Percentiles rank a stretch among this genome's conserved stretches.
These are phyloP conservation scores for Phaeosphaeria sp. DNA, from an alignment of 2,329 filamentous ascomycete genomes.

Conservation along the genomic window DNA sequence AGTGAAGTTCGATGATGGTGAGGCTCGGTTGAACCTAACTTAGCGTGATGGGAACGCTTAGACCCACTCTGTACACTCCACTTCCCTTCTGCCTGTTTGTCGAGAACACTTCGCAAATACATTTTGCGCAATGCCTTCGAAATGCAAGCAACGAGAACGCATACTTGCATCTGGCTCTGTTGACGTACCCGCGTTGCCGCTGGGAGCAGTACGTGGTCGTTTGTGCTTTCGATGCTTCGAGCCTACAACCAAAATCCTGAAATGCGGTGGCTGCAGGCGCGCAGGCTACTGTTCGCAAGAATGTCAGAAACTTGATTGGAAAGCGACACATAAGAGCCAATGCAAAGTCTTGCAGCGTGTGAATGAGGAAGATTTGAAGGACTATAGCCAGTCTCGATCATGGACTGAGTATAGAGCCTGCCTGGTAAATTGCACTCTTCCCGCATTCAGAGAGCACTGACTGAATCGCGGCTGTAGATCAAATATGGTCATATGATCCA, in stretches of 20 bases:
- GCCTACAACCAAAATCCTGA: slow-evolving; percentile 17
- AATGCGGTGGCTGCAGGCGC: slow-evolving; percentile 20
- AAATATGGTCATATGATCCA: slow-evolving; percentile 14
- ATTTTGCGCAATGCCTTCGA: slow-evolving; percentile 16
- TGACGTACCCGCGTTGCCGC: slow-evolving; percentile 19
- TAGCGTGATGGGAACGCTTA: not conserved
- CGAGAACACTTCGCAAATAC: not conserved
- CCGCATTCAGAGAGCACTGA: not conserved
- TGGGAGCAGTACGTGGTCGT: slow-evolving; percentile 21
- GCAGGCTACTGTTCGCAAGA: slow-evolving; percentile 26
- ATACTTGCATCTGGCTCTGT: slow-evolving; percentile 15
- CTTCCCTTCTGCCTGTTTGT: not conserved
- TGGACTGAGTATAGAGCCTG: slow-evolving; percentile 19
- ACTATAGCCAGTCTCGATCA: slow-evolving; percentile 16
- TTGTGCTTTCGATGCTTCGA: slow-evolving; percentile 27
- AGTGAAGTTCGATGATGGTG: not conserved
- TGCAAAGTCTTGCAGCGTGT: slow-evolving; percentile 23
- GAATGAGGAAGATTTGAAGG: slow-evolving; percentile 19
- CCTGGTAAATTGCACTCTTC: slow-evolving; percentile 5
- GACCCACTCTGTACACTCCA: not conserved
- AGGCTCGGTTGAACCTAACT: not conserved
- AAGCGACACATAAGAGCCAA: slow-evolving; percentile 21
- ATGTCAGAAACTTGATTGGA: slow-evolving; percentile 30
- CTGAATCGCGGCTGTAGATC: slow-evolving; percentile 8
- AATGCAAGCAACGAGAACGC: slow-evolving; percentile 26